Base-by-base conservation (phyloP, 352 stramenopile genomes). In the Elongisporangium undulatum region DNA sequence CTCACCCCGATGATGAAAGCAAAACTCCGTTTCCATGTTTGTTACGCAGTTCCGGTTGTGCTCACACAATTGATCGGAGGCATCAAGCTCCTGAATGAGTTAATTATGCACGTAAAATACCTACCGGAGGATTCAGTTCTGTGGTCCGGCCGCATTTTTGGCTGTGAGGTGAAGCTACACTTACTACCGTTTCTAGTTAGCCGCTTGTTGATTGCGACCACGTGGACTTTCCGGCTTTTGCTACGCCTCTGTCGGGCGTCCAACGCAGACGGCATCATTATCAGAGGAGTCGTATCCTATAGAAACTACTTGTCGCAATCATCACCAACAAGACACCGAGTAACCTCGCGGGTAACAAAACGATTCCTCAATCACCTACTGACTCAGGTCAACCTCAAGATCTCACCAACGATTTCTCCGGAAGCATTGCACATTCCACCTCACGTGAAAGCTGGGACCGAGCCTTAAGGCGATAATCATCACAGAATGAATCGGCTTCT, bases 1-100 rank as follows among this genome's bases (percentile, higher is more conserved):
- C n/a, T 70, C 1, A 55, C 57, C 6, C 59, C 64, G 0, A 52
- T 22, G 1, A 61, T 54, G 19, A 66, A 63, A 45, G 12, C 49
- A 0, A 24, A n/a, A 2, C 45, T 70, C 20, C 26, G 59, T 12
- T 49, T 69, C 26, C 26, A 8, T 8, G 26, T 34, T 8, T 34
- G 24, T 3, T 34, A 34, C 24, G 24, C 24, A 7, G 24, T 34
- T 34, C 24, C 24, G 24, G 7, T 34, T 34, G 24, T 34, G 24
- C 7, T 34, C 24, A 7, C n/a, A n/a, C n/a, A n/a, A n/a, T n/a
- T n/a, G n/a, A n/a, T n/a, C 7, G 24, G 3, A 34, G 24, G 3
- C 24, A 34, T 34, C 24, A 34, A 34, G 3, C 3, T 34, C 24
- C 7, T 34, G 7, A 3, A 34, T 7, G 24, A 34, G 7, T 3